Conservation (phyloP, 2,329 filamentous ascomycete genomes). For the Coniochaeta pulveracea region DNA sequence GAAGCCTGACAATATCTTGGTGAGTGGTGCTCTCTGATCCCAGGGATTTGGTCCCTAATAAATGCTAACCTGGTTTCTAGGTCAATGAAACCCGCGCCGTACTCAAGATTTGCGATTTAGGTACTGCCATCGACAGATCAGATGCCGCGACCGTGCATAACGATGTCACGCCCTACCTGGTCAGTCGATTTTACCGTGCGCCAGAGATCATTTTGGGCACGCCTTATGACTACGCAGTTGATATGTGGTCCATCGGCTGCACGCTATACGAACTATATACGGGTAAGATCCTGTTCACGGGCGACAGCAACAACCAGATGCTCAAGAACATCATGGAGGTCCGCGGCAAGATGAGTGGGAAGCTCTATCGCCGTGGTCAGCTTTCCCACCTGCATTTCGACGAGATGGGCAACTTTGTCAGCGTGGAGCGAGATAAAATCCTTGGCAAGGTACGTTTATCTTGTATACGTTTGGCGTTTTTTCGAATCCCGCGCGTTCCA, state of each 20-base stretch:
- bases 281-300: slow-evolving; percentile 92
- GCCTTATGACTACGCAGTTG: slow-evolving; percentile 85
- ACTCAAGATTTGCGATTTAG: slow-evolving; percentile 92
- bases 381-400: slow-evolving; percentile 74
- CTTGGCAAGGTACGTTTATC: slow-evolving; percentile 59
- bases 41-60: not conserved
- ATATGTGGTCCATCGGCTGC: slow-evolving; percentile 97
- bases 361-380: slow-evolving; percentile 74
- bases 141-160: slow-evolving; percentile 63
- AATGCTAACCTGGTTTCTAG: slow-evolving; percentile 27
- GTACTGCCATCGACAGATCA: slow-evolving; percentile 84
- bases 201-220: slow-evolving; percentile 97
- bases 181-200: slow-evolving; percentile 93
- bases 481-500: no score
- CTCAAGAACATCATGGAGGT: slow-evolving; percentile 92
- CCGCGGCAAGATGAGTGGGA: slow-evolving; percentile 81
- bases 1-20: slow-evolving; percentile 95
- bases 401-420: slow-evolving; percentile 72
- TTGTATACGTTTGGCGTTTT: no score
- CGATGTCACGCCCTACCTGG: slow-evolving; percentile 87
- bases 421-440: slow-evolving; percentile 75
- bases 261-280: slow-evolving; percentile 96
- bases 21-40: slow-evolving; percentile 22
- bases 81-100: slow-evolving; percentile 73
- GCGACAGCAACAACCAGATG: slow-evolving; percentile 97